Evolutionary conservation across 768 basidiomycete species (phyloP), one percentile per base, ranked within the genome.

Genomic region (Mycena vitilis): DNA sequence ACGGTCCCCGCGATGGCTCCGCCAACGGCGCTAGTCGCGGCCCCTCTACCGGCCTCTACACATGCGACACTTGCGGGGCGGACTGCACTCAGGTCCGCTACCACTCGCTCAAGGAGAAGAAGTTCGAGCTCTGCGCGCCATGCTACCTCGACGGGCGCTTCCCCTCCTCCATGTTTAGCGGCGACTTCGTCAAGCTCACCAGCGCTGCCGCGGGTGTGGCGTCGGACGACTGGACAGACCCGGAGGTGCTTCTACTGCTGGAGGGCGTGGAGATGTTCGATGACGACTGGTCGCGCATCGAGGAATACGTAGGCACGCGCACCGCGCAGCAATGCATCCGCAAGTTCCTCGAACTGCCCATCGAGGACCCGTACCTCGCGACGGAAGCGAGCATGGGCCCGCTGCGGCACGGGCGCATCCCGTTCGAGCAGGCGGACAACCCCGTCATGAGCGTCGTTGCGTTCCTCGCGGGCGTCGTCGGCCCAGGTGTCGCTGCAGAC

Each of bases 391-490:
- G 90, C 23, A 87, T 91, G 81, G 95, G 95, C 11, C 83, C 91
- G 1, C 80, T 96, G 51, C 81, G 91, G 63, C 95, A 90, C 61
- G 89, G 90, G 0, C 81, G 92, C 18, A 85, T 98, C 61, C 97
- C 97, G 0, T 98, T 98, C 76, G 93, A 95, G 73, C 94, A 95
- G 77, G 89, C 94, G 6, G 98, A 99, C 75, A 99, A 99, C 75
- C 98, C 98, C 0, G 95, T 99, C 20, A 95, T 99, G 95, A 95
- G 94, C 78, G 98, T 99, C 25, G 96, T 99, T 22, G 95, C 98
- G 2, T 99, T 98, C 83, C 84, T 99, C 25, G 95, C 98, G 10
- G 93, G 95, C 8, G 95, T 96, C 12, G 92, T 99, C 9, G 90
- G 89, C 12, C 95, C 95, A 0, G 91, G 91, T 0, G 92, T 98